These are phyloP conservation scores for Torulaspora gathmanii DNA, from an alignment of 805 yeast genomes.

Conservation along the genomic window DNA sequence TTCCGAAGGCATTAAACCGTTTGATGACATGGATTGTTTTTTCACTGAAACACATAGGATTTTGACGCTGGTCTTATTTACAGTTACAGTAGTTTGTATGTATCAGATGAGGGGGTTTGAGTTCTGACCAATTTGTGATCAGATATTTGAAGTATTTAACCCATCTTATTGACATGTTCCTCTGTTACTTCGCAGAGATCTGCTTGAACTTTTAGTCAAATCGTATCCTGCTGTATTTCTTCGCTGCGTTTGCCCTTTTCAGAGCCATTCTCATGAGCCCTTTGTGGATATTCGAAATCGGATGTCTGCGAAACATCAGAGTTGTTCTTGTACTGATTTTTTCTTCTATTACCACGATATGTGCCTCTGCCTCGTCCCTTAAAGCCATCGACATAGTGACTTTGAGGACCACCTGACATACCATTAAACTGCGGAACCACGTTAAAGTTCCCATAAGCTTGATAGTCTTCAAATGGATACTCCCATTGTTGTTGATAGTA, in stretches of 20 bases:
- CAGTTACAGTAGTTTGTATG: too few relatives aligned
- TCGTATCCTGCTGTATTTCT: background rate
- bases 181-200: too few relatives aligned
- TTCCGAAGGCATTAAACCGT: too few relatives aligned
- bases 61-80: too few relatives aligned
- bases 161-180: too few relatives aligned
- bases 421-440: conserved; percentile 6
- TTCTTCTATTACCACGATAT: background rate
- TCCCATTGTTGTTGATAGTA: conserved; percentile 12
- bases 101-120: too few relatives aligned
- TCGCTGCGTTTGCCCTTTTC: background rate
- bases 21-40: too few relatives aligned
- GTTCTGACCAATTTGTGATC: too few relatives aligned
- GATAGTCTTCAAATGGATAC: conserved; percentile 3
- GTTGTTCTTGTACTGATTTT: background rate
- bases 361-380: conserved; percentile 21
- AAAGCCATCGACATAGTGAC: conserved; percentile 4
- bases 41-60: too few relatives aligned
- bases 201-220: too few relatives aligned
- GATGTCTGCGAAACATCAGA: background rate
- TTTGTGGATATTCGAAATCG: background rate
- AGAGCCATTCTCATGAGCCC: background rate
- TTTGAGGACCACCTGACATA: conserved; percentile 3
- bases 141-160: too few relatives aligned
- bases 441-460: conserved; percentile 4